Evolutionary conservation across 2,329 filamentous ascomycete species (phyloP), one percentile per base, ranked within the genome.

Genomic region (Graphilbum ipis-grandicollis): DNA sequence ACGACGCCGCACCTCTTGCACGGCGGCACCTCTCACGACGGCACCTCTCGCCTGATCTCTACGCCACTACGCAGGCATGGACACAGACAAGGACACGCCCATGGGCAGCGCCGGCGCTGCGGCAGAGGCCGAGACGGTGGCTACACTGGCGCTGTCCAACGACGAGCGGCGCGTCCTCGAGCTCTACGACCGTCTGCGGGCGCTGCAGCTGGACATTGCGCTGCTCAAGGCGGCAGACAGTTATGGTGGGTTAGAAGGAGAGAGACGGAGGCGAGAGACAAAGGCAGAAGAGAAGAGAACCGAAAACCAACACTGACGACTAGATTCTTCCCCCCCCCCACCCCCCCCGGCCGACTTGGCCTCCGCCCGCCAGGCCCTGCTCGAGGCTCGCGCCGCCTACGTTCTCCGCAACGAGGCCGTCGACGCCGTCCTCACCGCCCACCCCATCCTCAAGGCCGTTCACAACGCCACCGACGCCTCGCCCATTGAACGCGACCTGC

Each of bases 361-460:
- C n/a, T n/a, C n/a, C 31, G 72, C 74, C 7, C 73, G 84, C 53
- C 63, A 65, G 37, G 73, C 75, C 35, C 66, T 82, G 18, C 62
- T 88, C 22, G 69, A 83, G 46, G 72, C 80, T 19, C 74, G 75
- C 49, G 75, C 80, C 38, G 65, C 66, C 40, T 81, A 82, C 54
- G 65, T 72, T 30, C 62, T 88, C 39, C 73, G 73, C 43, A 77
- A 77, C 51, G 73, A 73, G 42, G 74, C 81, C 18, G 63, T 76
- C 18, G 72, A 79, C 42, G 73, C 67, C 33, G 72, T 82, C 37
- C 56, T 90, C 45, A 71, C 73, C 46, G 75, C 75, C 39, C 78
- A 83, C 47, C 82, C 84, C 8, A 74, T 81, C 30, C 60, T 92
- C 39, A 82, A 80, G 49, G 78, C 83, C 7, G 73, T 88, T 29